Percentiles rank a stretch among this genome's conserved stretches.
Conservation (phyloP, 345 rosid species). For the Citrus glauca region DNA sequence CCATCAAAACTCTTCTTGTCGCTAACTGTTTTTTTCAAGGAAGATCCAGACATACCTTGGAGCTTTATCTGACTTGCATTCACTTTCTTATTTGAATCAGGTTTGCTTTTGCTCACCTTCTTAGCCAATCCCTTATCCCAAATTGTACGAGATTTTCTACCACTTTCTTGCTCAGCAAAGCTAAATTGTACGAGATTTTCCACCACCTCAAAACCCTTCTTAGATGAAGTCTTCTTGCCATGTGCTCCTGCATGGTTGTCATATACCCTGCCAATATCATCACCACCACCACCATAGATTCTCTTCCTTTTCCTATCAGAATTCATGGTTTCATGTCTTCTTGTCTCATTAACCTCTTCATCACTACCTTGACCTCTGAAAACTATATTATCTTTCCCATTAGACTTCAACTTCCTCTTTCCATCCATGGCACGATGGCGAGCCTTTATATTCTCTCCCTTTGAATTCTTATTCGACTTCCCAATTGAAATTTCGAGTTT, state of each 20-base stretch:
- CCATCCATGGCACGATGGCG: conserved; percentile 3
- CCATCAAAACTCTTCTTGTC: conserved; percentile 26
- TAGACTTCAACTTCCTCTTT: conserved; percentile 7
- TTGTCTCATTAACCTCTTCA: not conserved
- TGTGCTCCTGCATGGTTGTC: not conserved
- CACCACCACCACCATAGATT: conserved; percentile 35
- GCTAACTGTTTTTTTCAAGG: conserved; percentile 20
- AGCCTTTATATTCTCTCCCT: conserved; percentile 23
- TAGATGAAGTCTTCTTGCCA: conserved; percentile 3
- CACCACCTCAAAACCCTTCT: conserved; percentile 3
- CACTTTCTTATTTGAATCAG: conserved; percentile 17
- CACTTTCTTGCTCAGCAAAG: conserved; percentile 16
- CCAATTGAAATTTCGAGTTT: conserved; percentile 18
- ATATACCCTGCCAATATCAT: conserved; percentile 8
- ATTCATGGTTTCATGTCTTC: conserved; percentile 4
- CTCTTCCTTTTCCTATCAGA: conserved; percentile 43
- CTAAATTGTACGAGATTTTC: not conserved
- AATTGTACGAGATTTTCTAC: conserved; percentile 44
- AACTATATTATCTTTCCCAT: conserved; percentile 1
- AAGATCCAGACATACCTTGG: conserved; percentile 15
- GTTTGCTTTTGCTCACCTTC: conserved; percentile 26
- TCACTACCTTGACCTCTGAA: not conserved
- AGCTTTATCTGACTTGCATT: conserved; percentile 20
- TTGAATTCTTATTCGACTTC: conserved; percentile 22
- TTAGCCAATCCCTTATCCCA: conserved; percentile 31